phyloP scores from a whole-genome alignment of 2,329 filamentous ascomycete species.

The Zalaria sp. region DNA sequence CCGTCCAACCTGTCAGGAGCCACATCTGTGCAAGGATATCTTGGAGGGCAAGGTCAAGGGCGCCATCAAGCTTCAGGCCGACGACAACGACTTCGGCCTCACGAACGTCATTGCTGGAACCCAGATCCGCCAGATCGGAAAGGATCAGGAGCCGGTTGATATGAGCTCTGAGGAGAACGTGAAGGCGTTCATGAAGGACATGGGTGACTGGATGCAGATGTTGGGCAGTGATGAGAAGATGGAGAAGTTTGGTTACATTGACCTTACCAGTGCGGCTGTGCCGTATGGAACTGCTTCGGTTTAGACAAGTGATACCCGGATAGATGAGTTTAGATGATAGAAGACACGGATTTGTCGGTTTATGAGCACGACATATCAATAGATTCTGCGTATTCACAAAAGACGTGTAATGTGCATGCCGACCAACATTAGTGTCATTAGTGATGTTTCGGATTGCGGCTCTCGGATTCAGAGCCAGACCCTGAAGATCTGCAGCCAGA shows the following conservation, averaged over 20 bases:
- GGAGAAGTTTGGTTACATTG: slow-evolving; percentile 30
- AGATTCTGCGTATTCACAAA: too few relatives aligned
- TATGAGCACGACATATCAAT: too few relatives aligned
- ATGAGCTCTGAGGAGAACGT: slow-evolving; percentile 33
- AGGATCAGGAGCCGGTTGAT: slow-evolving; percentile 39
- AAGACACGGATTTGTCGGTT: neutral
- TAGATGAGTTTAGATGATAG: neutral
- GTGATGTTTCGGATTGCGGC: too few relatives aligned
- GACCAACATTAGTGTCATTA: too few relatives aligned
- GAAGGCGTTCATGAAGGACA: slow-evolving; percentile 34
- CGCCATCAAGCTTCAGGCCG: slow-evolving; percentile 32
- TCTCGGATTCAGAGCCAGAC: too few relatives aligned
- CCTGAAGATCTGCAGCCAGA: too few relatives aligned
- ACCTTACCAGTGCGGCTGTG: slow-evolving; percentile 23
- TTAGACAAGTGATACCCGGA: slow-evolving; percentile 1
- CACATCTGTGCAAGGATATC: slow-evolving; percentile 29
- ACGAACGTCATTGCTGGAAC: slow-evolving; percentile 32
- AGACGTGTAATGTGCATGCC: too few relatives aligned
- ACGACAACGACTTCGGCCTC: slow-evolving; percentile 38
- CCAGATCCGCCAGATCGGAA: slow-evolving; percentile 39
- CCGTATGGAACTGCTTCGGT: slow-evolving; percentile 21
- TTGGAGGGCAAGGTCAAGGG: slow-evolving; percentile 31
- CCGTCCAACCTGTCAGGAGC: slow-evolving; percentile 39
- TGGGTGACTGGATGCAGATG: slow-evolving; percentile 29
- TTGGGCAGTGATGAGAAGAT: slow-evolving; percentile 24